These are phyloP conservation scores for Hamamelis virginiana DNA, from an alignment of 164 flowering plant genomes.

Conservation along the genomic window DNA sequence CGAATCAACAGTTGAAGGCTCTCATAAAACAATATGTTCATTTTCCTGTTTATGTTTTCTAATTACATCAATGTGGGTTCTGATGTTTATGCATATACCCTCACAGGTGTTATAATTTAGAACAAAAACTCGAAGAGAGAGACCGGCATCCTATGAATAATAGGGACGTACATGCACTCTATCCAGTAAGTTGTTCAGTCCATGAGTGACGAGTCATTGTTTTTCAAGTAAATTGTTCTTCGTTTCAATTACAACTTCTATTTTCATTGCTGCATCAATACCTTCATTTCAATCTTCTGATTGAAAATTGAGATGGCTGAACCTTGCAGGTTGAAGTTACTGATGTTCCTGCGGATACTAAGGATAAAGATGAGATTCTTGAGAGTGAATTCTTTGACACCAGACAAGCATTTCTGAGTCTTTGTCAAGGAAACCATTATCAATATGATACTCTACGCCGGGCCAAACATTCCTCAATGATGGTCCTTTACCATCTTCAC, in stretches of 20 bases:
- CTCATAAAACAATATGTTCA: too few relatives aligned
- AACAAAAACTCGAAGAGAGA: constrained; percentile 79
- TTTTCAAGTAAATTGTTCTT: not conserved
- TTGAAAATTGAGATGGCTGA: constrained; percentile 3
- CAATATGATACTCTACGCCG: constrained; percentile 98
- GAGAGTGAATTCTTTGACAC: constrained; percentile 99
- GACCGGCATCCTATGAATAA: constrained; percentile 82
- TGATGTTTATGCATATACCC: constrained; percentile 11
- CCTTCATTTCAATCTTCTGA: not conserved
- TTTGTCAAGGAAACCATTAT: constrained; percentile 98
- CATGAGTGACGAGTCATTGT: not conserved
- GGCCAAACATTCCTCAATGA: constrained; percentile 99
- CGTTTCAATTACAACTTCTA: not conserved
- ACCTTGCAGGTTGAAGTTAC: constrained; percentile 69
- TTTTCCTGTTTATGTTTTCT: too few relatives aligned
- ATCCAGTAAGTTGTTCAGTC: constrained; percentile 52
- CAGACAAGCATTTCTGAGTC: constrained; percentile 95
- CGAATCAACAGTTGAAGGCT: too few relatives aligned
- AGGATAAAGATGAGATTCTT: constrained; percentile 92
- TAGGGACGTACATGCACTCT: constrained; percentile 69
- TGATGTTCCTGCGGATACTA: constrained; percentile 82
- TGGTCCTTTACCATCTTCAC: constrained; percentile 99
- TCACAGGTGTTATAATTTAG: constrained; percentile 79
- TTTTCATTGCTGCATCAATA: not conserved
- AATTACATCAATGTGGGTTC: not conserved